Percentiles rank a stretch among this genome's conserved stretches.
These are phyloP conservation scores for Asterophora parasitica DNA, from an alignment of 768 basidiomycete species.

Conservation along the genomic window DNA sequence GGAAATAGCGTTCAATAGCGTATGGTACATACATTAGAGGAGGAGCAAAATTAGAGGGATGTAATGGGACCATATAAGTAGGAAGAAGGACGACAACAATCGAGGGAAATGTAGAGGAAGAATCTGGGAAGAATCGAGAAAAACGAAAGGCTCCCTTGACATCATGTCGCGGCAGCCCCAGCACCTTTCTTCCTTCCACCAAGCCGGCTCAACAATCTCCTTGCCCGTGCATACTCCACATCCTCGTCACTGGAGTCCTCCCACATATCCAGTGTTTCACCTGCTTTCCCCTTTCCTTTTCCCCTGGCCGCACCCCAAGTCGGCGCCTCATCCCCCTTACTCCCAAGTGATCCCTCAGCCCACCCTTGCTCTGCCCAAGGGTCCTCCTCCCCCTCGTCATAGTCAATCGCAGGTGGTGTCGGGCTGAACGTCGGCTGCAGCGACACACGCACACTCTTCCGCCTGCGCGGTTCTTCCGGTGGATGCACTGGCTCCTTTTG, in stretches of 20 bases:
- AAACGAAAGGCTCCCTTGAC: too few relatives aligned
- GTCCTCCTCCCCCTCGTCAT: conserved; percentile 26
- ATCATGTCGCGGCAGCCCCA: too few relatives aligned
- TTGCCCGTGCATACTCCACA: conserved; percentile 58
- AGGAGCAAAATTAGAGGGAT: too few relatives aligned
- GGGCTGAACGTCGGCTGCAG: conserved; percentile 72
- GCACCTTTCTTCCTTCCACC: neutral
- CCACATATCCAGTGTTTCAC: conserved; percentile 45
- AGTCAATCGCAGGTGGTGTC: conserved; percentile 60
- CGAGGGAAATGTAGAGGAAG: too few relatives aligned
- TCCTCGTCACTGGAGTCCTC: conserved; percentile 76
- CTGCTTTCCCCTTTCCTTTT: conserved; percentile 12
- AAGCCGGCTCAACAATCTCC: conserved; percentile 40
- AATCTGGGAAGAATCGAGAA: too few relatives aligned
- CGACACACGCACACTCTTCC: conserved; percentile 78
- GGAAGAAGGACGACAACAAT: too few relatives aligned
- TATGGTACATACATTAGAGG: too few relatives aligned
- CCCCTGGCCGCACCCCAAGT: conserved; percentile 8
- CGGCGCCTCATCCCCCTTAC: neutral
- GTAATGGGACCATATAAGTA: too few relatives aligned
- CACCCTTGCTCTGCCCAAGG: neutral
- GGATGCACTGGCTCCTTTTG: neutral
- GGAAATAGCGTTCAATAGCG: too few relatives aligned
- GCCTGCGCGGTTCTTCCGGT: conserved; percentile 24
- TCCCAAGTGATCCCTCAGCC: neutral